These are phyloP conservation scores for Saturnispora kantuleensis DNA, from an alignment of 805 yeast genomes.

Conservation along the genomic window DNA sequence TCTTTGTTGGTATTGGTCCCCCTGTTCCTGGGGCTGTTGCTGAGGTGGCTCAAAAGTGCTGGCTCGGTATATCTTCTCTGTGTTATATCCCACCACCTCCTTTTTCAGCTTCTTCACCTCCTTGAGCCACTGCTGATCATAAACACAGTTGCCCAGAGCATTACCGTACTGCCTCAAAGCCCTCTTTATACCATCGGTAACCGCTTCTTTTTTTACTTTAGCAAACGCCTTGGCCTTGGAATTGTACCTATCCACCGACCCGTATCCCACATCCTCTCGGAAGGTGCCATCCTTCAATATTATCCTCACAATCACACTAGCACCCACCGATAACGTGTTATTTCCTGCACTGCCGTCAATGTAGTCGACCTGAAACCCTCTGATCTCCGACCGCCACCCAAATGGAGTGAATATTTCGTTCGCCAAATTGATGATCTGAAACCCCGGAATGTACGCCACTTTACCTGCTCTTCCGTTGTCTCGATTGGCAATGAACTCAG, in stretches of 20 bases:
- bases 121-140: constrained; percentile 57
- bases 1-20: background rate
- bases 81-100: constrained; percentile 10
- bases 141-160: constrained; percentile 74
- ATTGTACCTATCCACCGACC: constrained; percentile 60
- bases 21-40: no score
- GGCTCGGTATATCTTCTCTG: no score
- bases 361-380: constrained; percentile 56
- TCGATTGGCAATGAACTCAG: constrained; percentile 66
- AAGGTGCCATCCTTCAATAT: constrained; percentile 73
- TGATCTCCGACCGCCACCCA: constrained; percentile 74
- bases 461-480: constrained; percentile 58
- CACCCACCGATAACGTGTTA: constrained; percentile 46
- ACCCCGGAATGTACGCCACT: constrained; percentile 72
- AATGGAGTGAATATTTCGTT: constrained; percentile 75
- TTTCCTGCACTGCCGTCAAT: constrained; percentile 50
- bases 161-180: constrained; percentile 74
- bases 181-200: constrained; percentile 75
- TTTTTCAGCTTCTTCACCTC: constrained; percentile 36
- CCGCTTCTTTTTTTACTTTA: constrained; percentile 76
- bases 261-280: constrained; percentile 71
- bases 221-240: constrained; percentile 65
- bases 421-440: constrained; percentile 73
- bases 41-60: no score
- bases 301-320: constrained; percentile 62